Evolutionary conservation across 2,329 filamentous ascomycete genomes (phyloP).

Genomic region (Aspergillus hiratsukae): DNA sequence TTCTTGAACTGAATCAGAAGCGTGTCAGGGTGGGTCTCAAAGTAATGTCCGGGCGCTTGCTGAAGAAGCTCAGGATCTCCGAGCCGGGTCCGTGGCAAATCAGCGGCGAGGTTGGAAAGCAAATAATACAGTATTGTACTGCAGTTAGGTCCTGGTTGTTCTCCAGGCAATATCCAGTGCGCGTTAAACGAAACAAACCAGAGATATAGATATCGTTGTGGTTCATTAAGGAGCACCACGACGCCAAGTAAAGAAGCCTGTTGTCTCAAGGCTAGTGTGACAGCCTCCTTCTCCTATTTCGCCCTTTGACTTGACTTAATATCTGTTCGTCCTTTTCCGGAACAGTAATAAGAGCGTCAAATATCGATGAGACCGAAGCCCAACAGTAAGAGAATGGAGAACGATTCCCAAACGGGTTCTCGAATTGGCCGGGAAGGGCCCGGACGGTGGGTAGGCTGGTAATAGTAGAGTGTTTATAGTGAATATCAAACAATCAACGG

Average conservation of each 20-base stretch:
- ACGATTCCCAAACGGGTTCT: constrained; percentile 18
- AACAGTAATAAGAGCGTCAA: constrained; percentile 11
- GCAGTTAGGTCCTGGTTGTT: constrained; percentile 11
- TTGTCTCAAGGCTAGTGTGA: constrained; percentile 2
- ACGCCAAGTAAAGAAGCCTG: neutral
- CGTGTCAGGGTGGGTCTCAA: constrained; percentile 27
- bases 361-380: constrained; percentile 13
- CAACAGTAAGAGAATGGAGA: constrained; percentile 14
- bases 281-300: neutral
- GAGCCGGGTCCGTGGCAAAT: neutral
- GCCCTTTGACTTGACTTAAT: neutral
- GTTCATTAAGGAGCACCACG: neutral
- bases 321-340: constrained; percentile 4
- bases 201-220: neutral
- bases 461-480: constrained; percentile 10
- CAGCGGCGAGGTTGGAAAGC: constrained; percentile 17
- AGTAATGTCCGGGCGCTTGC: constrained; percentile 25
- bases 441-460: constrained; percentile 10
- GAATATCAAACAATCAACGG: constrained; percentile 14
- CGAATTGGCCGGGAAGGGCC: constrained; percentile 12
- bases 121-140: constrained; percentile 14
- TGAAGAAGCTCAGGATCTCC: constrained; percentile 22
- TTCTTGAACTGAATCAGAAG: neutral
- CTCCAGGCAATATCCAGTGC: constrained; percentile 1
- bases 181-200: neutral